Evolutionary conservation across 1,139 yeast species (phyloP), one percentile per base, ranked within the genome.

Genomic region (Taphrina confusa): DNA sequence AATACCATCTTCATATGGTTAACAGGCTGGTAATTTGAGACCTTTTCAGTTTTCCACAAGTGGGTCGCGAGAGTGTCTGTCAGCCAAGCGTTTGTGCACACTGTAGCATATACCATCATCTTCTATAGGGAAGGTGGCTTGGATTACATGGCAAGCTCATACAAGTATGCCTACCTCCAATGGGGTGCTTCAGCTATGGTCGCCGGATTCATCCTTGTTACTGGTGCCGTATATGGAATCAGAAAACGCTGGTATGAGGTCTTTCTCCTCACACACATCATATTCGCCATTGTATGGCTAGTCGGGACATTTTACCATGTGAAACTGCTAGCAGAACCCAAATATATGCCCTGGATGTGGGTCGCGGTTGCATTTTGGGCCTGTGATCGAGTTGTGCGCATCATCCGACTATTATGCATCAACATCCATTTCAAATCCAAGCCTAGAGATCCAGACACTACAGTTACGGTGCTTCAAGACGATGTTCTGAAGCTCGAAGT

Each of bases 11-110:
- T 84, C 37, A 78, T 80, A 63, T 74, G 77, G 73, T 52, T 81
- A 4, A 83, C 88, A 0, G 81, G 85, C 22, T 78, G 85, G 81
- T 78, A 83, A 36, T 81, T 79, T 66, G 77, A 84, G 16, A 77
- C 83, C 1, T 83, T 80, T 66, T 80, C 82, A 50, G 73, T 81
- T 28, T 79, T 78, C 65, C 89, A 84, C 69, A 73, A 82, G 62
- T 82, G 86, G 86, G 67, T 80, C 1, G 80, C 86, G 0, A 72
- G 87, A 61, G 69, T 79, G 2, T 69, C 78, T 2, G 73, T 81
- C 56, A 58, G 74, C 1, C 83, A 82, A 66, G 73, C 78, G 0
- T 25, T 73, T 0, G 63, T 69, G 5, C 76, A 73, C 58, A 65
- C 68, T 1, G 66, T 69, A 3, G 67, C 71, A 31, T 68, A 72